Evolutionary conservation across 352 stramenopile genomes (phyloP).

Genomic region (Pythium vanterpoolii): DNA sequence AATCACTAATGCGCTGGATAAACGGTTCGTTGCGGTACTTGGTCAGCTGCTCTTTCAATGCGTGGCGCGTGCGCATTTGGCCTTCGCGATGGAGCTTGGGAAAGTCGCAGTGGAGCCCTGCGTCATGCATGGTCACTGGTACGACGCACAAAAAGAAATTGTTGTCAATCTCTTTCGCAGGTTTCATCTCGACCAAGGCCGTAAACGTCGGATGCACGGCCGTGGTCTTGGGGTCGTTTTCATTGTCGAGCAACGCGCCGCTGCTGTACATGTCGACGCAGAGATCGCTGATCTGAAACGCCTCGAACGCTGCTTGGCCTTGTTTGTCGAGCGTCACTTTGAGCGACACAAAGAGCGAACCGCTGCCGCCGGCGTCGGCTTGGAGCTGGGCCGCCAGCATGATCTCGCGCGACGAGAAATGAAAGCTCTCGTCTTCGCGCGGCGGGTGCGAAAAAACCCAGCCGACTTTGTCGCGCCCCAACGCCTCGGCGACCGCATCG

Average conservation of each 20-base stretch:
- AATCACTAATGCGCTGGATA: conserved; percentile 94
- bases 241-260: conserved; percentile 88
- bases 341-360: conserved; percentile 95
- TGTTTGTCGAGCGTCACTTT: conserved; percentile 94
- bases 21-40: conserved; percentile 56
- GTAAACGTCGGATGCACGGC: conserved; percentile 96
- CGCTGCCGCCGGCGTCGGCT: conserved; percentile 91
- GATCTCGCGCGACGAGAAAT: conserved; percentile 89
- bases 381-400: conserved; percentile 95
- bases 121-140: conserved; percentile 94
- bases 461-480: conserved; percentile 92
- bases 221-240: conserved; percentile 89
- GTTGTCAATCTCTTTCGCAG: conserved; percentile 90
- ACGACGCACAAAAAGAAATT: conserved; percentile 98
- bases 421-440: conserved; percentile 93
- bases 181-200: conserved; percentile 96
- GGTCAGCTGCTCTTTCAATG: conserved; percentile 92
- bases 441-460: conserved; percentile 98
- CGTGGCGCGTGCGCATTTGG: conserved; percentile 74
- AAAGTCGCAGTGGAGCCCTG: conserved; percentile 91
- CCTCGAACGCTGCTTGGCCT: conserved; percentile 93
- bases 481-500: conserved; percentile 79
- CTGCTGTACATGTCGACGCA: conserved; percentile 98
- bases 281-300: conserved; percentile 96
- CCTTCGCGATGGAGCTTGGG: conserved; percentile 92